phyloP scores from a whole-genome alignment of 140 eudicot genomes.

The Flaveria floridana region DNA sequence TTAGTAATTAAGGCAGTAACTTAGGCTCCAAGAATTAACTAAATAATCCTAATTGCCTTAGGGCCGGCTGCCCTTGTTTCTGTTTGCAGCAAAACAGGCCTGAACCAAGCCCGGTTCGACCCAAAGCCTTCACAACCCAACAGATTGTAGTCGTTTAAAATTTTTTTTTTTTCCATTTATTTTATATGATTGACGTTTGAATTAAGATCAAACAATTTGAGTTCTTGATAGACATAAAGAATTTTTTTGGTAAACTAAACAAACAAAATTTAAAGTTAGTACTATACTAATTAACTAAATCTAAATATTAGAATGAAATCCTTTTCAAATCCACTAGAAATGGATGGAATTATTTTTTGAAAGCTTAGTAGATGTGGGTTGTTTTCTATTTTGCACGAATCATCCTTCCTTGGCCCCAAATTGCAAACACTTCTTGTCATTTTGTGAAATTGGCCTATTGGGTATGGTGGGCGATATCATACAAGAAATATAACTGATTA shows the following conservation, averaged over 20 bases:
- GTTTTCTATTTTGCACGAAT: background rate
- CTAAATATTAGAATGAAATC: background rate
- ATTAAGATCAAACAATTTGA: background rate
- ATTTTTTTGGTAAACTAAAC: background rate
- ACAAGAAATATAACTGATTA: background rate
- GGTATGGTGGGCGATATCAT: background rate
- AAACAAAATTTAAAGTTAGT: conserved; percentile 8
- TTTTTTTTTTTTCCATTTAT: background rate
- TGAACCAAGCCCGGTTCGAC: no score
- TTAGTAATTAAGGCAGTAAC: no score
- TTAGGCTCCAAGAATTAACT: no score
- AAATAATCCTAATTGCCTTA: no score
- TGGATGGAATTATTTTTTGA: background rate
- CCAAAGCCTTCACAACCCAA: no score
- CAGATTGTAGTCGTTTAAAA: no score
- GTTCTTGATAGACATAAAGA: background rate
- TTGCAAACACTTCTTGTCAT: background rate
- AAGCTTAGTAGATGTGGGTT: background rate
- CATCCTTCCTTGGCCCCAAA: background rate
- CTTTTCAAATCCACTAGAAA: background rate
- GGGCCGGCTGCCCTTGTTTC: no score
- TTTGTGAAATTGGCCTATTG: background rate
- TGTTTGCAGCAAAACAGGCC: no score
- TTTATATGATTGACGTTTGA: background rate
- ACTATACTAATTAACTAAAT: background rate